A percentile compares a stretch with the other conserved stretches of the same genome.
Evolutionary conservation across 2,329 filamentous ascomycete species (phyloP).

Genomic region (Beauveria scarabaeidicola): DNA sequence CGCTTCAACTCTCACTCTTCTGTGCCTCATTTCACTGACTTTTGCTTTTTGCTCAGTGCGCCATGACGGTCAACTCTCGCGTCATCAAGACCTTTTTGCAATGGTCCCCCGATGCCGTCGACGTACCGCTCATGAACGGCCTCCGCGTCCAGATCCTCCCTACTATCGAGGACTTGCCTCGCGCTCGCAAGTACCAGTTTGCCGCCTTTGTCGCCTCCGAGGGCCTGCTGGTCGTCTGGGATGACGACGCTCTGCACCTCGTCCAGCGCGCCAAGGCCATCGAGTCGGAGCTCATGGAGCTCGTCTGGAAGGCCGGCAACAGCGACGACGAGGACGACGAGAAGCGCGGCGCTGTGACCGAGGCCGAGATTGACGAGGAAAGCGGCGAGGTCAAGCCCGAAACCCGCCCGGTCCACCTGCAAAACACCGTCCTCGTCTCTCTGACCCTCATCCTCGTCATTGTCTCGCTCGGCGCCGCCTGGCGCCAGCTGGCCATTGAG

Average conservation of each 20-base stretch:
- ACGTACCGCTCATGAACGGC: slow-evolving; percentile 68
- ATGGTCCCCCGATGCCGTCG: slow-evolving; percentile 63
- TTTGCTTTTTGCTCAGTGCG: slow-evolving; percentile 40
- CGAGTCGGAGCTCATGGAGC: slow-evolving; percentile 67
- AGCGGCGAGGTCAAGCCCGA: slow-evolving; percentile 59
- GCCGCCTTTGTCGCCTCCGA: slow-evolving; percentile 69
- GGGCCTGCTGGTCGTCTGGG: slow-evolving; percentile 69
- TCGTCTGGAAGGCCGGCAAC: slow-evolving; percentile 60
- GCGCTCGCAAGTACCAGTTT: slow-evolving; percentile 70
- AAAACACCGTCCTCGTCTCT: slow-evolving; percentile 61
- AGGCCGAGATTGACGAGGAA: slow-evolving; percentile 61
- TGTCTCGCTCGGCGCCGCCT: slow-evolving; percentile 59
- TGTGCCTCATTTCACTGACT: not conserved
- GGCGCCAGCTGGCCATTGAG: slow-evolving; percentile 60
- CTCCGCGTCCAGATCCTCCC: slow-evolving; percentile 70
- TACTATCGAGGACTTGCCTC: slow-evolving; percentile 59
- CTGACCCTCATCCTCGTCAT: slow-evolving; percentile 59
- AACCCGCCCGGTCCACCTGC: slow-evolving; percentile 56
- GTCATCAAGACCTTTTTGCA: slow-evolving; percentile 71
- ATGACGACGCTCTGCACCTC: slow-evolving; percentile 67
- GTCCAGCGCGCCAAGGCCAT: slow-evolving; percentile 62
- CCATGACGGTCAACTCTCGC: slow-evolving; percentile 73
- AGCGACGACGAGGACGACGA: slow-evolving; percentile 45
- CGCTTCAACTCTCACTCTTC: not conserved
- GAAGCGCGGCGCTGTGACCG: slow-evolving; percentile 38